Evolutionary conservation across 139 green algal species (phyloP).

Genomic region (Picochlorum sp.): DNA sequence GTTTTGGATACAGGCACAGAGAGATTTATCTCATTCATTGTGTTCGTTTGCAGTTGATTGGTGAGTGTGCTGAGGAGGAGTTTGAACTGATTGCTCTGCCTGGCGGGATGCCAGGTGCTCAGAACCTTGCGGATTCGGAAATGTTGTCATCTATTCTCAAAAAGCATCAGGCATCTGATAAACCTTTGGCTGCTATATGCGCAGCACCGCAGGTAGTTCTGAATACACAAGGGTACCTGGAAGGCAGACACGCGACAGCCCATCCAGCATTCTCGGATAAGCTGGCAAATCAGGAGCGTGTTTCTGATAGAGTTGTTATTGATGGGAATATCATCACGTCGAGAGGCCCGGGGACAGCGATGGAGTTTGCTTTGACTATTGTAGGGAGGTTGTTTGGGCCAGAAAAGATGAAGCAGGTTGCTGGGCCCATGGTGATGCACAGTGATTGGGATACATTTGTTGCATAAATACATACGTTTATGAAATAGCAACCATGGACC

Average conservation of each 20-base stretch:
- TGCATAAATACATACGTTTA: neutral
- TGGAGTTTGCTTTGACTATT: constrained; percentile 90
- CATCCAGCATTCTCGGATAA: constrained; percentile 82
- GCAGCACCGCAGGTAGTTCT: constrained; percentile 87
- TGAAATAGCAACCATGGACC: constrained; percentile 16
- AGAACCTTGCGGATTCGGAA: constrained; percentile 65
- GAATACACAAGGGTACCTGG: constrained; percentile 62
- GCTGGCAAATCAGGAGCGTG: constrained; percentile 55
- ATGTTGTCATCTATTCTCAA: constrained; percentile 51
- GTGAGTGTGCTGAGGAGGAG: constrained; percentile 18
- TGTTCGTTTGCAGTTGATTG: constrained; percentile 26
- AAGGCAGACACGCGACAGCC: constrained; percentile 61
- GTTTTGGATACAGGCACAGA: constrained; percentile 9
- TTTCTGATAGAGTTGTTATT: constrained; percentile 73
- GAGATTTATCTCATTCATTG: neutral
- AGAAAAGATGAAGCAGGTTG: constrained; percentile 77
- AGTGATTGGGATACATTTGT: constrained; percentile 16
- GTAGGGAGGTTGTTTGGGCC: constrained; percentile 81
- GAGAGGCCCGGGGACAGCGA: constrained; percentile 78
- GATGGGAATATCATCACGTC: constrained; percentile 78
- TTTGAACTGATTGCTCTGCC: constrained; percentile 85
- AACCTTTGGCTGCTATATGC: constrained; percentile 83
- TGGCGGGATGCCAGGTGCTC: constrained; percentile 89
- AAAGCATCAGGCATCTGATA: constrained; percentile 37
- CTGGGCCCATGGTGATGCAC: constrained; percentile 85